Evolutionary conservation across 495 filamentous ascomycete species (phyloP).

Genomic region (Penicillium malachiteum): DNA sequence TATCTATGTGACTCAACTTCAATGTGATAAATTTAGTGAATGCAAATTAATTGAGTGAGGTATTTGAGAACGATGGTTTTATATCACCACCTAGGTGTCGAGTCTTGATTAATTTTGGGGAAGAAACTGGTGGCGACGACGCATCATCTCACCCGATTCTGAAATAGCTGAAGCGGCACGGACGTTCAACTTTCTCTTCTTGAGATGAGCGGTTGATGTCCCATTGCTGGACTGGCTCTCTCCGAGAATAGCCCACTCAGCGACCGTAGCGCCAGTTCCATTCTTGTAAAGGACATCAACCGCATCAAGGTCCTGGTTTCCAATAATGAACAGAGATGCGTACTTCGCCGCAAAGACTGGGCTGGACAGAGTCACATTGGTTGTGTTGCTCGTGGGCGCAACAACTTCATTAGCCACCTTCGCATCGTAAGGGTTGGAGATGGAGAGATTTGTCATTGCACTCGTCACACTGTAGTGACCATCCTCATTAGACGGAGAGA

Average conservation of each 20-base stretch:
- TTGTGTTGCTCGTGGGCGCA: constrained; percentile 45
- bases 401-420: constrained; percentile 30
- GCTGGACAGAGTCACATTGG: constrained; percentile 38
- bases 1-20: neutral
- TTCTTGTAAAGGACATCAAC: constrained; percentile 47
- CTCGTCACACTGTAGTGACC: constrained; percentile 18
- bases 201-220: constrained; percentile 1
- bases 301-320: constrained; percentile 43
- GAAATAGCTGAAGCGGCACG: constrained; percentile 5
- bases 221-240: constrained; percentile 2
- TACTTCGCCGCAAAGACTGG: constrained; percentile 38
- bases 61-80: neutral
- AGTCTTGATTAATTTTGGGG: neutral
- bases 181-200: constrained; percentile 17
- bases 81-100: neutral
- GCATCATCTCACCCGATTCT: constrained; percentile 10
- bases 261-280: constrained; percentile 64
- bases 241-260: constrained; percentile 65
- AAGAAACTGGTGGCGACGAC: constrained; percentile 10
- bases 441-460: constrained; percentile 26
- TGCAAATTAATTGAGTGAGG: neutral
- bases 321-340: constrained; percentile 47
- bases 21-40: neutral
- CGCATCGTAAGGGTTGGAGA: constrained; percentile 39
- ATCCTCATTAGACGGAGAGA: neutral